Evolutionary conservation across 2,329 filamentous ascomycete species (phyloP).

Genomic region (Ambrosiella beaveri): DNA sequence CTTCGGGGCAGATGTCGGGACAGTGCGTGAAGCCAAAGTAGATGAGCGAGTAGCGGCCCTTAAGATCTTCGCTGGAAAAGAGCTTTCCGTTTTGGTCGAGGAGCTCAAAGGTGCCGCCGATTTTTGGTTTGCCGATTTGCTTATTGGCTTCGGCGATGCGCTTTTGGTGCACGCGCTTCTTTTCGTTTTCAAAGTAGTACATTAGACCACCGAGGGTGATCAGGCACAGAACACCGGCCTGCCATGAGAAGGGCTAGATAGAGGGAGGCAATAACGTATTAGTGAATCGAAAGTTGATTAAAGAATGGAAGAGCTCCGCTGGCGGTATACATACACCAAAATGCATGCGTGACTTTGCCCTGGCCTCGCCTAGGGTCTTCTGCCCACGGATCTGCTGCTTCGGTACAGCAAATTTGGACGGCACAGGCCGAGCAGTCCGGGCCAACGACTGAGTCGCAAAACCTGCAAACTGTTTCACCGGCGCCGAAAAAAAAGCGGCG

Average conservation of each 20-base stretch:
- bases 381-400: constrained; percentile 17
- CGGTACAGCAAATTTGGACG: neutral
- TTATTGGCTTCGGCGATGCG: constrained; percentile 83
- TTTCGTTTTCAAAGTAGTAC: constrained; percentile 87
- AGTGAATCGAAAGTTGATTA: neutral
- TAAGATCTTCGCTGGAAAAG: constrained; percentile 66
- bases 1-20: constrained; percentile 95
- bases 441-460: constrained; percentile 10
- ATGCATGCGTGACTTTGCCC: constrained; percentile 33
- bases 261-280: neutral
- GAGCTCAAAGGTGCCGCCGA: constrained; percentile 73
- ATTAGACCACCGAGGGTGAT: constrained; percentile 58
- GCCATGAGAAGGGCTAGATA: constrained; percentile 75
- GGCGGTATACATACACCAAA: constrained; percentile 29
- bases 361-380: constrained; percentile 40
- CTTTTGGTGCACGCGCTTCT: constrained; percentile 76
- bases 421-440: neutral
- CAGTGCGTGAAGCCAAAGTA: constrained; percentile 99
- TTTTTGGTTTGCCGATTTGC: constrained; percentile 80
- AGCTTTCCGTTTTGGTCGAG: constrained; percentile 63
- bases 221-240: constrained; percentile 74
- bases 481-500: neutral
- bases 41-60: constrained; percentile 69
- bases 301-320: neutral
- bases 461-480: constrained; percentile 3